Base-by-base conservation (phyloP, 257 asterid genomes). In the Plantago major region DNA sequence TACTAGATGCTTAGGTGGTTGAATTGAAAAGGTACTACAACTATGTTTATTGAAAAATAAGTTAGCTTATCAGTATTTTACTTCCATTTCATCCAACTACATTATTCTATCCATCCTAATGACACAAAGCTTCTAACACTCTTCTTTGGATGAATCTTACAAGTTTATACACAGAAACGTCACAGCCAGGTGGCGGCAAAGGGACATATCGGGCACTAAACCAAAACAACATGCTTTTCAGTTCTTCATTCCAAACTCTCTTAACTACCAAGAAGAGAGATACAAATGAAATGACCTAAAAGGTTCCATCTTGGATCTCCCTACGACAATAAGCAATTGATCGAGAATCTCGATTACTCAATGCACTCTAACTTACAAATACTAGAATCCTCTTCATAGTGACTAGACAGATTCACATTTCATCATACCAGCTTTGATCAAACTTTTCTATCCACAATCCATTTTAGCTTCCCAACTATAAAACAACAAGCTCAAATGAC, bases 121-220 rank as follows among this genome's bases (percentile, higher is more conserved):
- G 13, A 46, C 11, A 16, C 28, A 45, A 10, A 50, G 33, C 62
- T 33, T 13, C 42, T 12, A 28, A 38, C n/a, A 60, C 17, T 59
- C 51, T 19, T 57, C 62, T 60, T 51, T 58, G 22, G 19, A 28
- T 14, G 42, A 17, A 64, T 19, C 28, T 42, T 15, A 10, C 0
- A 60, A 61, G 9, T 45, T 17, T 38, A 10, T 50, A 52, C 50
- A 15, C 46, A 26, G 11, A 64, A 6, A 52, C 10, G 69, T 19
- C 15, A 53, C n/a, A 17, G 28, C 22, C 53, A 11, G 42, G 22
- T 13, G 10, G 44, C 16, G 33, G 51, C 33, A 52, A 6, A 48
- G 14, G 11, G 9, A 10, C 22, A 40, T 63, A 7, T 62, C 40
- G 13, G 11, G 30, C 10, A 47, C 14, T 26, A 55, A 22, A 13